Base-by-base conservation (phyloP, 176 grass and related monocot species). In the Triticum dicoccoides region DNA sequence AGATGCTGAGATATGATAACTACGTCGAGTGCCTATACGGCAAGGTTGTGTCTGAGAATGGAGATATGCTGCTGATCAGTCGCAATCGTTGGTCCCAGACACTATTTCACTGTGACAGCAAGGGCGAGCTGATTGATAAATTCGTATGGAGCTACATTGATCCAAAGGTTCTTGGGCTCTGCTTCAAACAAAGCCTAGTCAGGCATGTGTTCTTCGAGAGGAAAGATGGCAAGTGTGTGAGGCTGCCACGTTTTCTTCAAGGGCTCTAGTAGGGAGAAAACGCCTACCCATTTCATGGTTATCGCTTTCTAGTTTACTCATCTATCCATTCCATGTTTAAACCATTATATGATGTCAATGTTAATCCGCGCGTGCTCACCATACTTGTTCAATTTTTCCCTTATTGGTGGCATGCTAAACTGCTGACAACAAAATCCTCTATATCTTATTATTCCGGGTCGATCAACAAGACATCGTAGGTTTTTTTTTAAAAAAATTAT, bases 141-240 rank as follows among this genome's bases (percentile, higher is more conserved):
- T 77, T 65, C 41, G 0, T 0, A 8, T n/a, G 10, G 61, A 9
- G 24, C 10, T 12, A 25, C 4, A 11, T 5, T 5, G 10, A 64
- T 12, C 24, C 81, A 44, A 2, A 0, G 35, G 3, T 44, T 35
- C 63, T n/a, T 38, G 29, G 73, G 11, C 1, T 52, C 9, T 34
- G 29, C n/a, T 77, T 54, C 61, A 85, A 54, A 67, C 30, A 77
- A 77, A 85, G 73, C 44, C 61, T 85, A 20, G 18, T 67, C 8
- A 67, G 8, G 11, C 83, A 85, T 77, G 11, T 5, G 1, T 77
- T 77, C 29, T 85, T 85, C 21, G 17, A 23, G 11, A 47, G 25
- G 14, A 39, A 21, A 33, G 6, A 9, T 5, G 23, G 9, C 9
- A 1, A 8, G 3, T 8, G 32, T 37, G 32, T 20, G 66, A 20